phyloP scores from a whole-genome alignment of 164 flowering plant genomes.

The Sedum album region DNA sequence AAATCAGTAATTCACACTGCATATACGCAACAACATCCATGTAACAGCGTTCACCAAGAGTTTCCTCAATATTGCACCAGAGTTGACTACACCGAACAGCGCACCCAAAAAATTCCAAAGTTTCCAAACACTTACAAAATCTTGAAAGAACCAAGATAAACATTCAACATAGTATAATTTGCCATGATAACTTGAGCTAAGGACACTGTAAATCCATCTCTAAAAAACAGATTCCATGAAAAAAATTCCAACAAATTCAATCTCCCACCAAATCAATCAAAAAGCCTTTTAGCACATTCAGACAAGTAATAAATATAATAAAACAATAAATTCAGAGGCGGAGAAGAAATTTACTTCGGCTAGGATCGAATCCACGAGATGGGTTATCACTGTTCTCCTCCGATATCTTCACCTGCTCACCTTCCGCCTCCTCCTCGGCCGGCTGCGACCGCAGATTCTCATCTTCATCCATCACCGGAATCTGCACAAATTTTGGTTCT shows the following conservation, averaged over 20 bases:
- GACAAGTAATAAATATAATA: too few species aligned
- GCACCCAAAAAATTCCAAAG: not conserved
- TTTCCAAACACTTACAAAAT: not conserved
- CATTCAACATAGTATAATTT: too few species aligned
- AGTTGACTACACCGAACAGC: not conserved
- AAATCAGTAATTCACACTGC: not conserved
- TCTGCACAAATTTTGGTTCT: not conserved
- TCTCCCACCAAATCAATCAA: too few species aligned
- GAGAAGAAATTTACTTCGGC: constrained; percentile 26
- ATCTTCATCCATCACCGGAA: not conserved
- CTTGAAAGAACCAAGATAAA: not conserved
- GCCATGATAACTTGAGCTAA: too few species aligned
- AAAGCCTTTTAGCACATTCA: not conserved
- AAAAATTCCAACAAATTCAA: too few species aligned
- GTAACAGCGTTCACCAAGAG: not conserved
- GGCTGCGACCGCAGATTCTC: not conserved
- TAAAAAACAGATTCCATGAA: too few species aligned
- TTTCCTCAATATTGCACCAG: not conserved
- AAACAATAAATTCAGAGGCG: not conserved
- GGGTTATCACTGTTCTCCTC: constrained; percentile 1
- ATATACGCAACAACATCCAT: not conserved
- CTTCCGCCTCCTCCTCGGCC: not conserved
- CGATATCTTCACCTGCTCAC: not conserved
- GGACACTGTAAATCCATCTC: too few species aligned
- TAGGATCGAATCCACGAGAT: constrained; percentile 28